A percentile compares a stretch with the other conserved stretches of the same genome.
Evolutionary conservation across 768 basidiomycete species (phyloP).

Genomic region (Lactarius sp.): DNA sequence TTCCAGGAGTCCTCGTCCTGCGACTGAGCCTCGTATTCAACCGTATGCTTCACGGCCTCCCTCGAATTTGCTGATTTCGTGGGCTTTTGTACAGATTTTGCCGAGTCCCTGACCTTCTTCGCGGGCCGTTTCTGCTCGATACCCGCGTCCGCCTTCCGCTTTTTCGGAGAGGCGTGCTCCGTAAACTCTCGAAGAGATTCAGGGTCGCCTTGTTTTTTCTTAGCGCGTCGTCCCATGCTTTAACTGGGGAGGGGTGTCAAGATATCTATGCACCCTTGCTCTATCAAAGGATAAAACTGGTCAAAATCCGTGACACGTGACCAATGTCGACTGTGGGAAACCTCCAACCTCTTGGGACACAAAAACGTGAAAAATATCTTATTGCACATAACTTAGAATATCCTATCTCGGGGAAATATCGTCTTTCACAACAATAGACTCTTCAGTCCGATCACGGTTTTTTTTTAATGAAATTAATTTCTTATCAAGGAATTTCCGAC

Average conservation of each 20-base stretch:
- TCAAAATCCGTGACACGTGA: background rate
- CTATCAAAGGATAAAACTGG: background rate
- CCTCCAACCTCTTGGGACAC: too few species aligned
- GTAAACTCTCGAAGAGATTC: constrained; percentile 46
- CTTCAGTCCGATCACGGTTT: background rate
- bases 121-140: constrained; percentile 30
- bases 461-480: background rate
- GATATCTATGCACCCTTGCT: background rate
- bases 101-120: constrained; percentile 37
- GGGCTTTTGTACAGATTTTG: background rate
- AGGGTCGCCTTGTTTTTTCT: constrained; percentile 77
- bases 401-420: too few species aligned
- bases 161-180: constrained; percentile 43
- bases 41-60: background rate
- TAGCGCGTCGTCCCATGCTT: constrained; percentile 77
- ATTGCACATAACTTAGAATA: too few species aligned
- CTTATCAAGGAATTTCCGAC: background rate
- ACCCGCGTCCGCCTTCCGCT: constrained; percentile 59
- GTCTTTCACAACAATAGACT: too few species aligned
- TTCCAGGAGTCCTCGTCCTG: constrained; percentile 29
- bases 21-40: constrained; percentile 24
- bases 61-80: constrained; percentile 26
- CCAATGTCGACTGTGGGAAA: background rate
- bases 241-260: background rate
- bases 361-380: too few species aligned